Conservation (phyloP, 140 eudicot species). For the Stevia rebaudiana region DNA sequence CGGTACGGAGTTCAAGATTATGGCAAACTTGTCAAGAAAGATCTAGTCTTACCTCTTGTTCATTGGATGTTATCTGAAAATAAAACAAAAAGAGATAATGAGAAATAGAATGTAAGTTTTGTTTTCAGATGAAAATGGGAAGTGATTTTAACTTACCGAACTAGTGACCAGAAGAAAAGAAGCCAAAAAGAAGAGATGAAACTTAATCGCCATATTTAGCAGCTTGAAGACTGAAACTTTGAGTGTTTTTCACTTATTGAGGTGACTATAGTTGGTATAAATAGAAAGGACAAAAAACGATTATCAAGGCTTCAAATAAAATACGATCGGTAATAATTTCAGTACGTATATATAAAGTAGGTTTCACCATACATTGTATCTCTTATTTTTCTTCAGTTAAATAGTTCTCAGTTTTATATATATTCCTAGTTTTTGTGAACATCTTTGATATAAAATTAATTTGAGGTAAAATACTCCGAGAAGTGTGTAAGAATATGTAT, state of each 20-base stretch:
- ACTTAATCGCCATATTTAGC: slow-evolving; percentile 40
- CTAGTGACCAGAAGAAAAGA: slow-evolving; percentile 35
- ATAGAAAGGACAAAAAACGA: slow-evolving; percentile 10
- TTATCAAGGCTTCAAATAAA: background rate
- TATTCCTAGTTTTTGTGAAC: no score
- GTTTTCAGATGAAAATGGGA: background rate
- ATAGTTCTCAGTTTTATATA: no score
- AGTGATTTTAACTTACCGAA: slow-evolving; percentile 20
- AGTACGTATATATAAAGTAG: background rate
- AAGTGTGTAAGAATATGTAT: no score
- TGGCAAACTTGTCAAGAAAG: slow-evolving; percentile 22
- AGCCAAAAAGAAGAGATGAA: slow-evolving; percentile 32
- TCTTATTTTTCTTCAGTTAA: no score
- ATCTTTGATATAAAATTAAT: no score
- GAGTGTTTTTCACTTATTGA: background rate
- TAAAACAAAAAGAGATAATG: background rate
- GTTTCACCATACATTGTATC: background rate
- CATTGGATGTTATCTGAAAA: slow-evolving; percentile 35
- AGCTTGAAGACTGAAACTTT: slow-evolving; percentile 14
- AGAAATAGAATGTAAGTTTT: background rate
- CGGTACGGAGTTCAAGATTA: background rate
- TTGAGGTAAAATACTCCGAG: no score
- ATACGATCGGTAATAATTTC: no score
- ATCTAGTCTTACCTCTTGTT: slow-evolving; percentile 25
- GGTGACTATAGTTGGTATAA: slow-evolving; percentile 16